phyloP scores from a whole-genome alignment of 768 basidiomycete genomes.

The Mycena leptocephala region DNA sequence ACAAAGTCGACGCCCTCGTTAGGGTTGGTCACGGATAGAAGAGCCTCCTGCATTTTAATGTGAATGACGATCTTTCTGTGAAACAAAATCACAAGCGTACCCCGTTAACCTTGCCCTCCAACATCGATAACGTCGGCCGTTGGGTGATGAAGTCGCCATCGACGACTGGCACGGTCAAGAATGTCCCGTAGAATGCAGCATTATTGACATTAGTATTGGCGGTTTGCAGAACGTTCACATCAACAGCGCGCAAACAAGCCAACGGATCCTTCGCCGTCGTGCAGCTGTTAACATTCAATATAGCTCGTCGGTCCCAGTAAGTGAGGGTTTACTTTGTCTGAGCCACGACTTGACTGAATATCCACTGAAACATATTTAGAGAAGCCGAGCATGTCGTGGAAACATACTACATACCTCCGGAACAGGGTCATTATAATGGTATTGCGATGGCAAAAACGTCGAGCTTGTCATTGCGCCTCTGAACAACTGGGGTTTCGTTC shows the following conservation, averaged over 20 bases:
- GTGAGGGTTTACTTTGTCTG: slow-evolving; percentile 40
- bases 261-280: slow-evolving; percentile 22
- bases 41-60: slow-evolving; percentile 33
- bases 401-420: slow-evolving; percentile 12
- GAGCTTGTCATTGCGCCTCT: slow-evolving; percentile 51
- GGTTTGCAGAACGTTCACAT: slow-evolving; percentile 37
- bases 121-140: slow-evolving; percentile 47
- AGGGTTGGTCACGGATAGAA: slow-evolving; percentile 45
- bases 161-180: slow-evolving; percentile 51
- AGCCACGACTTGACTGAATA: slow-evolving; percentile 38
- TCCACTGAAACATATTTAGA: slow-evolving; percentile 12
- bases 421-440: slow-evolving; percentile 43
- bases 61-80: neutral
- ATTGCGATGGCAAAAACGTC: slow-evolving; percentile 48
- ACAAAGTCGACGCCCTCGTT: slow-evolving; percentile 51
- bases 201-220: slow-evolving; percentile 48
- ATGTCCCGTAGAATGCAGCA: slow-evolving; percentile 47
- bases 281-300: slow-evolving; percentile 45
- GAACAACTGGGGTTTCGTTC: slow-evolving; percentile 51
- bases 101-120: slow-evolving; percentile 48
- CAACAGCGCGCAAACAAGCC: slow-evolving; percentile 39
- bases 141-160: slow-evolving; percentile 53
- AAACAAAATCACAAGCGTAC: slow-evolving; percentile 36
- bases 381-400: neutral
- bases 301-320: too few species aligned